Percentiles rank a stretch among this genome's conserved stretches.
Evolutionary conservation across 2,329 filamentous ascomycete genomes (phyloP).

Genomic region (Alternaria dauci): DNA sequence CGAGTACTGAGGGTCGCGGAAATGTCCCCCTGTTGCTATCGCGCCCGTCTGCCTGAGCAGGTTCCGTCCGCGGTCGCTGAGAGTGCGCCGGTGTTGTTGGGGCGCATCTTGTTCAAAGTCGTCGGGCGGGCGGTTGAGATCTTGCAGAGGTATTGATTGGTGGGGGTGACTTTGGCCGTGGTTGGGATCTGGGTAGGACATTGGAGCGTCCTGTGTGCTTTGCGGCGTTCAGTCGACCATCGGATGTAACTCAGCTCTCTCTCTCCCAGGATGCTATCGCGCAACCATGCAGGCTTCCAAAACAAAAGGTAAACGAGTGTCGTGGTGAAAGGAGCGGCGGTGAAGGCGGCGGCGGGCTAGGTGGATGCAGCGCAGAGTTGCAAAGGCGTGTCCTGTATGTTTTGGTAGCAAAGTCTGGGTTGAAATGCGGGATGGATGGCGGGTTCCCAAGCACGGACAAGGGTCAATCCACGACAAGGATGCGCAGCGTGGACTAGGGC

Average conservation of each 20-base stretch:
- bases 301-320: conserved; percentile 16
- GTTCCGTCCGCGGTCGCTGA: conserved; percentile 59
- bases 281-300: conserved; percentile 26
- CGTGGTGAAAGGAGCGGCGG: conserved; percentile 5
- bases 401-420: conserved; percentile 11
- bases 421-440: conserved; percentile 18
- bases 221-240: conserved; percentile 39
- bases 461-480: conserved; percentile 8
- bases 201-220: conserved; percentile 47
- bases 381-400: conserved; percentile 12
- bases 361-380: conserved; percentile 5
- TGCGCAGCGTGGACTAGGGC: conserved; percentile 19
- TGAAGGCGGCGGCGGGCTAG: background rate
- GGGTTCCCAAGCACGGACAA: conserved; percentile 8
- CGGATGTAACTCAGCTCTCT: conserved; percentile 38
- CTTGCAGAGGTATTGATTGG: conserved; percentile 76
- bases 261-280: conserved; percentile 30
- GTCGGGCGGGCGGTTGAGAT: conserved; percentile 54
- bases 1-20: conserved; percentile 58
- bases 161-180: conserved; percentile 59
- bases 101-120: conserved; percentile 41
- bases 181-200: conserved; percentile 60
- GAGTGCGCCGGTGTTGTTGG: conserved; percentile 53
- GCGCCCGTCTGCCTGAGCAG: conserved; percentile 56
- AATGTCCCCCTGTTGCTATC: conserved; percentile 52